phyloP scores from a whole-genome alignment of 345 rosid species.

The Bruguiera parviflora region DNA sequence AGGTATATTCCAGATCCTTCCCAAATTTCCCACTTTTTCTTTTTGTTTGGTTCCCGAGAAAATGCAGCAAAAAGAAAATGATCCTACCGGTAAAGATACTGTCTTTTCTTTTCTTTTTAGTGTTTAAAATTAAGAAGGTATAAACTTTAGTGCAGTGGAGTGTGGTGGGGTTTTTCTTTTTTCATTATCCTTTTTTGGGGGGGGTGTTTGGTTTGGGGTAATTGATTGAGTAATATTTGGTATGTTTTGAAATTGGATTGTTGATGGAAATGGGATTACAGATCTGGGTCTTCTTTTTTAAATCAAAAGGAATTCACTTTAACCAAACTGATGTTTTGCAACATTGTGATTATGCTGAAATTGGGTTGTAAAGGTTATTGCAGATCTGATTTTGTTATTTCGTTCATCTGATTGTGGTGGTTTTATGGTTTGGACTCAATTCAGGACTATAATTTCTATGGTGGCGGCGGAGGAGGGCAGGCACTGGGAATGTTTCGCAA shows the following conservation, averaged over 20 bases:
- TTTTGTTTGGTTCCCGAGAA: too few relatives aligned
- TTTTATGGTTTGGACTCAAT: slow-evolving; percentile 8
- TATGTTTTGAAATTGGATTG: background rate
- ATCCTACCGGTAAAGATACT: too few relatives aligned
- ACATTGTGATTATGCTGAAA: too few relatives aligned
- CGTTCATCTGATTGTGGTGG: slow-evolving; percentile 10
- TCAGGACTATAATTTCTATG: slow-evolving; percentile 81
- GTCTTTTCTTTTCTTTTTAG: background rate
- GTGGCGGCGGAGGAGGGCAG: slow-evolving; percentile 53
- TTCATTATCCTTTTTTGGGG: background rate
- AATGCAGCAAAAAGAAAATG: too few relatives aligned
- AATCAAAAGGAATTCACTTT: too few relatives aligned
- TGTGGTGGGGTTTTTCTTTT: background rate
- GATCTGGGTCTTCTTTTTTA: slow-evolving; percentile 7
- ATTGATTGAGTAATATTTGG: too few relatives aligned
- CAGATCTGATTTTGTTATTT: slow-evolving; percentile 22
- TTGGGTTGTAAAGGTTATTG: background rate
- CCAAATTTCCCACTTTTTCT: background rate
- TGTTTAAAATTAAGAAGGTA: background rate
- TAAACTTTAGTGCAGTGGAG: too few relatives aligned
- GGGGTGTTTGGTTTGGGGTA: too few relatives aligned
- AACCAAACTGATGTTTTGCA: too few relatives aligned
- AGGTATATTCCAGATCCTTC: slow-evolving; percentile 30
- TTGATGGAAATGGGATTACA: background rate
- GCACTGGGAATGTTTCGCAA: slow-evolving; percentile 57